phyloP scores from a whole-genome alignment of 371 early-diverging fungal genomes.

The Rhizopus arrhizus region DNA sequence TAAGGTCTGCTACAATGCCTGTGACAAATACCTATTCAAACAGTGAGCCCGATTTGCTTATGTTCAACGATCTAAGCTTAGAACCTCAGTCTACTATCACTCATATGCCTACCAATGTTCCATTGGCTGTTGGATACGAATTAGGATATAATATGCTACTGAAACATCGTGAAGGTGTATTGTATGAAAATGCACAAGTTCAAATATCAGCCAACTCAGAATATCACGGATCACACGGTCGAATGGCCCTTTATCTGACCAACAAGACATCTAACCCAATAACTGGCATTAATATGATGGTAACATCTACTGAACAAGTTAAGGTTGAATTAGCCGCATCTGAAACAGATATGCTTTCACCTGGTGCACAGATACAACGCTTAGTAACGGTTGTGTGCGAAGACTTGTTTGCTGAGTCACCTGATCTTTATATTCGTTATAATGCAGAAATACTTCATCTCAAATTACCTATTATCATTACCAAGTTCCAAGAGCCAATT shows the following conservation, averaged over 20 bases:
- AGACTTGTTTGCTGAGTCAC: slow-evolving; percentile 58
- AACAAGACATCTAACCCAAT: slow-evolving; percentile 70
- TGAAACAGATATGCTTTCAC: slow-evolving; percentile 20
- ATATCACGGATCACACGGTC: slow-evolving; percentile 83
- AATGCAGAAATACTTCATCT: slow-evolving; percentile 54
- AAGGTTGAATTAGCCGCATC: slow-evolving; percentile 5
- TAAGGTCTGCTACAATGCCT: slow-evolving; percentile 27
- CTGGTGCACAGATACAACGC: slow-evolving; percentile 75
- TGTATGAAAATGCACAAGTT: slow-evolving; percentile 85
- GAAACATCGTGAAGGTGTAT: slow-evolving; percentile 77
- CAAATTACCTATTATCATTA: slow-evolving; percentile 76
- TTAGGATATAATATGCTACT: slow-evolving; percentile 63
- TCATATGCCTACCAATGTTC: slow-evolving; percentile 27
- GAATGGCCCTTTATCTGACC: slow-evolving; percentile 84
- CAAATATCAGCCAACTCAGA: slow-evolving; percentile 90
- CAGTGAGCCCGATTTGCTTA: slow-evolving; percentile 38
- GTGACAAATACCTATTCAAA: not conserved
- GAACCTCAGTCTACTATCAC: slow-evolving; percentile 11
- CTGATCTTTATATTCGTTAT: slow-evolving; percentile 68
- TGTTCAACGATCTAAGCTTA: slow-evolving; percentile 38
- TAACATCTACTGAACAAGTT: slow-evolving; percentile 24
- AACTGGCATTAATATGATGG: slow-evolving; percentile 23
- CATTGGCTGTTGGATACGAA: slow-evolving; percentile 58
- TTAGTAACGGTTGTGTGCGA: slow-evolving; percentile 74
- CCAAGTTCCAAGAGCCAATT: slow-evolving; percentile 89